Conservation (phyloP, 208 protist genomes). For the Endotrypanum monterogeii region DNA sequence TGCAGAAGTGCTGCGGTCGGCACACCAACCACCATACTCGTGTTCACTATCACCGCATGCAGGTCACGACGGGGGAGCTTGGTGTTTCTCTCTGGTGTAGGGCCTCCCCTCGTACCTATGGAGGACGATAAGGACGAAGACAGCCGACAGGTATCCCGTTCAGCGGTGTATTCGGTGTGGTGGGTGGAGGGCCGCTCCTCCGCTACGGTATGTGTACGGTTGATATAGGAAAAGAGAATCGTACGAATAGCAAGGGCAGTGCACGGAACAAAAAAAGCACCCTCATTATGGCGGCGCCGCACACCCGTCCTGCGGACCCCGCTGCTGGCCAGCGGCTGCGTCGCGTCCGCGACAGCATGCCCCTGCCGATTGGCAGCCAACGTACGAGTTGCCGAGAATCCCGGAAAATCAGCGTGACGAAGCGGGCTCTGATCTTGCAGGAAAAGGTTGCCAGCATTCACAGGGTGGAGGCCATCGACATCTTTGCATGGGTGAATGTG, state of each 20-base stretch:
- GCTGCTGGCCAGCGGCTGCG: conserved; percentile 17
- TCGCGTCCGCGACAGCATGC: conserved; percentile 12
- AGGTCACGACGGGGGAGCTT: conserved; percentile 20
- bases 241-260: conserved; percentile 62
- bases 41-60: conserved; percentile 94
- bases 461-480: conserved; percentile 93
- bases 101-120: too few species aligned
- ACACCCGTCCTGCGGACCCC: conserved; percentile 28
- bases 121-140: not conserved
- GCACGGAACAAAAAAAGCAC: conserved; percentile 64
- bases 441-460: conserved; percentile 89
- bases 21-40: conserved; percentile 93
- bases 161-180: not conserved
- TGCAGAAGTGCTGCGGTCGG: conserved; percentile 91
- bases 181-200: not conserved
- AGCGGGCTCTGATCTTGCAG: conserved; percentile 62
- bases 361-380: not conserved
- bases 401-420: not conserved
- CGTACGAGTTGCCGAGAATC: not conserved
- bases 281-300: conserved; percentile 45
- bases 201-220: conserved; percentile 18
- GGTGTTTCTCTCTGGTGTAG: not conserved
- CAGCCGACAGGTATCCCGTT: not conserved
- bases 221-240: conserved; percentile 62
- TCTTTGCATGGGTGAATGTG: conserved; percentile 82